Evolutionary conservation across 345 rosid genomes (phyloP), one percentile per base, ranked within the genome.

Genomic region (Leavenworthia alabamica): DNA sequence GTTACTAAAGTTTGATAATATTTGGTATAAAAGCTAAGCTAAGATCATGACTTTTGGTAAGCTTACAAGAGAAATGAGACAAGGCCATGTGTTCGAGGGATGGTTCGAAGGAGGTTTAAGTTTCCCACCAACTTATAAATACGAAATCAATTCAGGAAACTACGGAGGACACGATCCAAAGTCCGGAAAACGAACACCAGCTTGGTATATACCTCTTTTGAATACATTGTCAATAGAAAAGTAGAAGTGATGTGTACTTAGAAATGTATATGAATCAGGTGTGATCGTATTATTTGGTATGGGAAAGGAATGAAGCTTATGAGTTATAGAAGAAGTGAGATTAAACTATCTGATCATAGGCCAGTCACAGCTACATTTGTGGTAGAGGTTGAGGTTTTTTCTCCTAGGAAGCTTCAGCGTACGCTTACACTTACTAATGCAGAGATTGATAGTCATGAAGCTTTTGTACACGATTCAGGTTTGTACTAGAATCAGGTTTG

Each of bases 91-190:
- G 7, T 91, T 91, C 64, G 91, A 84, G 66, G 94, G 98, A 78
- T 91, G 98, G 98, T 75, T 81, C 1, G 97, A 91, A 78, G 97
- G 91, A 29, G 15, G 65, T 65, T 51, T 91, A 54, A 66, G 57
- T 54, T 90, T 90, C 72, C 81, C 94, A 26, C 97, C 97, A 60
- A 90, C 97, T 31, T 90, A 90, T 60, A 90, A 90, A 70, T 90
- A 90, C 32, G 89, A 86, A 76, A 17, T 76, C 15, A 77, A 88
- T 73, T 86, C 97, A 28, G 86, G 80, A 27, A 82, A 75, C 28
- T 90, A 90, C 3, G 83, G 91, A 51, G 88, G 68, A 28, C 40
- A 80, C 19, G 85, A 90, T 80, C 80, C 84, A 13, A 83, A 77
- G 71, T 71, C 62, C 31, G 96, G 86, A 61, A 83, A 90, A 72